Conservation (phyloP, 768 basidiomycete genomes). For the Xerocomellus dryophilus region DNA sequence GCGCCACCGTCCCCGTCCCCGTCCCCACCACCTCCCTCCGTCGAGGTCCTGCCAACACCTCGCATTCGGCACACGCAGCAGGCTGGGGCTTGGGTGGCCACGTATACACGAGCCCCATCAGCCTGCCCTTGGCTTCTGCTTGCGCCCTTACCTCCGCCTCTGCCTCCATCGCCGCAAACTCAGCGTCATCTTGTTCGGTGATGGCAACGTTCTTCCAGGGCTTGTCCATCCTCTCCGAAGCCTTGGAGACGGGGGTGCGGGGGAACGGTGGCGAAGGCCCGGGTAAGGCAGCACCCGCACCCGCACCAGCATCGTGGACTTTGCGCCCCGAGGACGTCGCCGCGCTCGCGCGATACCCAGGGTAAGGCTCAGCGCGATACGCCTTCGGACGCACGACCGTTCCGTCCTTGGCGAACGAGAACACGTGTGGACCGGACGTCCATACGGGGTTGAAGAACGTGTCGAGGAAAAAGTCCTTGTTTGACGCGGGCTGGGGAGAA, state of each 20-base stretch:
- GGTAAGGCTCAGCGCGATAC: not conserved
- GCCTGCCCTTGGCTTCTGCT: not conserved
- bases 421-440: slow-evolving; percentile 28
- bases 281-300: too few relatives aligned
- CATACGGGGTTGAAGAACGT: slow-evolving; percentile 41
- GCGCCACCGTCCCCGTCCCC: not conserved
- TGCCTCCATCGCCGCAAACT: slow-evolving; percentile 7
- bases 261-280: too few relatives aligned
- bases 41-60: not conserved
- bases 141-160: not conserved
- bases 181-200: slow-evolving; percentile 27
- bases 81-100: slow-evolving; percentile 25
- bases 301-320: too few relatives aligned
- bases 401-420: slow-evolving; percentile 20
- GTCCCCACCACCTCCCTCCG: not conserved
- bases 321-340: not conserved
- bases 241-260: not conserved
- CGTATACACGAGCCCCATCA: slow-evolving; percentile 11
- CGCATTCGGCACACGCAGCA: slow-evolving; percentile 6
- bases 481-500: not conserved
- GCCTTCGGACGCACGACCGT: slow-evolving; percentile 11
- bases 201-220: slow-evolving; percentile 31
- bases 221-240: slow-evolving; percentile 8
- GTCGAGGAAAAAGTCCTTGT: slow-evolving; percentile 49
- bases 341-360: not conserved